phyloP scores from a whole-genome alignment of 331 rosid species.

The Acacia pycnantha region DNA sequence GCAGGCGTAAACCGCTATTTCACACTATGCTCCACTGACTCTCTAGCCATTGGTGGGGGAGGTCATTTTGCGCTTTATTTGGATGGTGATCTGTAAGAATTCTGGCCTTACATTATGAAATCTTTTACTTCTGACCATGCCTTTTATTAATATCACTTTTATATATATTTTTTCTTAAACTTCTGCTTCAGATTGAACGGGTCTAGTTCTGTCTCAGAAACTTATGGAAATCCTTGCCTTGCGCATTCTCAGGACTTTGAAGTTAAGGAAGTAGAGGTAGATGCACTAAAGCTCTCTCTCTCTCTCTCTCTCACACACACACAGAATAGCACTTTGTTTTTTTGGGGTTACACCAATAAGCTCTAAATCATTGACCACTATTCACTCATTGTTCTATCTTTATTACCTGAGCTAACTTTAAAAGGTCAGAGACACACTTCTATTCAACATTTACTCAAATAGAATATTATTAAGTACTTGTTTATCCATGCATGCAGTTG shows the following conservation, averaged over 20 bases:
- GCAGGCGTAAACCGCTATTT: conserved; percentile 92
- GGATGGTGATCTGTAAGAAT: conserved; percentile 87
- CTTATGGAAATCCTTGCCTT: conserved; percentile 88
- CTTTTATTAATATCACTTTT: conserved; percentile 10
- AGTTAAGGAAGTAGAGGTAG: conserved; percentile 98
- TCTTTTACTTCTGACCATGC: neutral
- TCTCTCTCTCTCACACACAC: neutral
- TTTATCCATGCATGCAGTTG: conserved; percentile 65
- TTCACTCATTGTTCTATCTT: neutral
- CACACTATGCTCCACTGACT: conserved; percentile 73
- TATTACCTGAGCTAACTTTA: too few relatives aligned
- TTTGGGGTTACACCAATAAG: neutral
- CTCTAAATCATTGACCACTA: neutral
- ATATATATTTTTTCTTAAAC: neutral
- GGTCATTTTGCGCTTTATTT: conserved; percentile 86
- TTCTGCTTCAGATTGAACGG: conserved; percentile 66
- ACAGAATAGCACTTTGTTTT: neutral
- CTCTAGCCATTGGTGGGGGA: conserved; percentile 88
- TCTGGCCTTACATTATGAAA: neutral
- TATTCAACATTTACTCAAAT: neutral
- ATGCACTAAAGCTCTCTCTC: conserved; percentile 32
- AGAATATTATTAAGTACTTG: neutral
- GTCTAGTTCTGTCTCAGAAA: conserved; percentile 85
- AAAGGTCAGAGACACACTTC: neutral
- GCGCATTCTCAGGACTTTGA: conserved; percentile 80